Base-by-base conservation (phyloP, 1,139 yeast genomes). In the Saccharomycopsis hybrid region DNA sequence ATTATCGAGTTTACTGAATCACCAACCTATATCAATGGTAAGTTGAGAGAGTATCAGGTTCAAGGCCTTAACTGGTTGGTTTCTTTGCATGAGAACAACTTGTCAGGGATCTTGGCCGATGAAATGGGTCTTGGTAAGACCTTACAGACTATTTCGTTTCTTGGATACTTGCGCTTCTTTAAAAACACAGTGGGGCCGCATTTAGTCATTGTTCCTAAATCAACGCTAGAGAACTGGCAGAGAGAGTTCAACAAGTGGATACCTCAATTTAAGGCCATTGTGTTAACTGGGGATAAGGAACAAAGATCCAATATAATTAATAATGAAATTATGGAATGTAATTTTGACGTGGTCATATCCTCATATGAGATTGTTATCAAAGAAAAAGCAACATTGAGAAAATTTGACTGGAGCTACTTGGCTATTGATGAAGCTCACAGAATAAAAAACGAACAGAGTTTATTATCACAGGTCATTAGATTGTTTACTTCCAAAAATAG, bases 41-140 rank as follows among this genome's bases (percentile, higher is more conserved):
- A 65, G 49, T 64, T 85, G 54, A 74, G 94, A 60, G 83, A 85
- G n/a, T 85, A 90, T 65, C 97, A 90, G 67, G 77, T 90, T 53
- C 96, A 86, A 64, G 97, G 97, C 50, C 74, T 90, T 57, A 90
- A 90, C 68, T 90, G 97, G 97, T 70, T 90, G 60, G 80, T 89
- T 27, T 78, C 89, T 1, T 69, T 90, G 51, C 83, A 85, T 62
- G 94, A 86, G 58, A 88, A 90, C 67, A 81, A 84, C 60, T 74
- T 90, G 51, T 82, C 94, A 1, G 97, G 97, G 46, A 90, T 92
- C 46, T 73, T 92, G 53, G 98, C 98, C 7, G 98, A 92, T 67
- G 98, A 92, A 66, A 92, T 92, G 98, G 98, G 98, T 1, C 74
- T 92, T 53, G 98, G 98, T 54, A 92, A 92, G 64, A 92, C 98